These are phyloP conservation scores for Dothistroma septosporum DNA, from an alignment of 2,329 filamentous ascomycete genomes.

Conservation along the genomic window DNA sequence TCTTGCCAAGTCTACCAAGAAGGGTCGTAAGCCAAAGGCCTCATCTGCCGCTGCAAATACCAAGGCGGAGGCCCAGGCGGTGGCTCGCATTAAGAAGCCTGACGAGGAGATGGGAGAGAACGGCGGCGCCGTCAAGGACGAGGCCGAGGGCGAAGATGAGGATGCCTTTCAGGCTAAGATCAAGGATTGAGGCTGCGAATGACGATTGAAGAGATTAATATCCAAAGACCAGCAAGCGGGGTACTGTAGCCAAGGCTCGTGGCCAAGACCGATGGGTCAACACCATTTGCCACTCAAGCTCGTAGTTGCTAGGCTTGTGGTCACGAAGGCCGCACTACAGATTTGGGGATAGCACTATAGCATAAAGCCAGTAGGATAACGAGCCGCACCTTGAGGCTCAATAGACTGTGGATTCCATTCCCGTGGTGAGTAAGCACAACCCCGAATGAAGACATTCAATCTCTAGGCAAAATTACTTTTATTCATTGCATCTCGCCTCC, in stretches of 20 bases:
- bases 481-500: conserved; percentile 1
- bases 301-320: too few species aligned
- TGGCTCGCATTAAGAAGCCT: conserved; percentile 1
- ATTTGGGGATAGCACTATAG: not conserved
- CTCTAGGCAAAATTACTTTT: conserved; percentile 5
- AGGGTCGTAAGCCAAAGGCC: conserved; percentile 15
- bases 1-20: conserved; percentile 21
- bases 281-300: too few species aligned
- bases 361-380: not conserved
- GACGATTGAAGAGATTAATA: not conserved
- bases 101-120: conserved; percentile 8
- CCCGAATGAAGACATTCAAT: not conserved
- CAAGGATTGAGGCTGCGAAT: conserved; percentile 3
- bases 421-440: not conserved
- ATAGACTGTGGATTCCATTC: not conserved
- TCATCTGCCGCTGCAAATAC: conserved; percentile 8
- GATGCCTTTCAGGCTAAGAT: conserved; percentile 8
- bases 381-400: not conserved
- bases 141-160: conserved; percentile 21
- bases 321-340: not conserved
- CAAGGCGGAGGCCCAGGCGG: conserved; percentile 5
- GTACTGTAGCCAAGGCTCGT: too few species aligned
- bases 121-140: conserved; percentile 5
- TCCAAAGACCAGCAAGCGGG: not conserved
- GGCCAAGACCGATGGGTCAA: too few species aligned